Conservation (phyloP, 1,284 basidiomycete genomes). For the Puccinia coronata region DNA sequence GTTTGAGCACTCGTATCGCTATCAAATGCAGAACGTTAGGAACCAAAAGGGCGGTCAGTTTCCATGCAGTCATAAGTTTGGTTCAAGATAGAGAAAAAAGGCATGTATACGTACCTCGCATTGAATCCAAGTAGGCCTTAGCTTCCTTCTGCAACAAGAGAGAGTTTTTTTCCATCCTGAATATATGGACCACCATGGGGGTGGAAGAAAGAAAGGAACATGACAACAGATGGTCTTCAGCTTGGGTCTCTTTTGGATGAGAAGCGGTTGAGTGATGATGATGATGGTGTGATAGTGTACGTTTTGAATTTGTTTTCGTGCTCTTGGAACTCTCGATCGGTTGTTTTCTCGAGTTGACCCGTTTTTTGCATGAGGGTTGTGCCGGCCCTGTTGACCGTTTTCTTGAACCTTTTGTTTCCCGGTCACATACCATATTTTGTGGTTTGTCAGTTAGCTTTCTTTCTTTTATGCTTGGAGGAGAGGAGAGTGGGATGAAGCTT, state of each 20-base stretch:
- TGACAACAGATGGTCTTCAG: not conserved
- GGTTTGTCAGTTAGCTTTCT: not conserved
- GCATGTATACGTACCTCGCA: conserved; percentile 68
- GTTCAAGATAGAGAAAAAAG: conserved; percentile 20
- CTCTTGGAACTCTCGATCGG: conserved; percentile 89
- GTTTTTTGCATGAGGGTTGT: conserved; percentile 94
- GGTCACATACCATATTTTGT: too few species aligned
- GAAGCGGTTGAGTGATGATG: too few species aligned
- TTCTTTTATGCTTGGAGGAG: not conserved
- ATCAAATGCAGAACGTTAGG: too few species aligned
- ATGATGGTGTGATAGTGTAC: too few species aligned
- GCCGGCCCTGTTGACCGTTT: conserved; percentile 86
- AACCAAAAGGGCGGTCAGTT: too few species aligned
- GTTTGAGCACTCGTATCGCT: conserved; percentile 85
- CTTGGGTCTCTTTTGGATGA: too few species aligned
- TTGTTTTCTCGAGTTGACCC: conserved; percentile 91
- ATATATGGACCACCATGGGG: not conserved
- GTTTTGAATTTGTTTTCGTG: conserved; percentile 86
- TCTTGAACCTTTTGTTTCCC: too few species aligned
- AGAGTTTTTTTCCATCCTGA: conserved; percentile 89
- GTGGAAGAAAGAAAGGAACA: conserved; percentile 28
- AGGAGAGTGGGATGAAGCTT: not conserved
- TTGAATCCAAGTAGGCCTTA: conserved; percentile 91
- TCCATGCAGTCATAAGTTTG: too few species aligned
- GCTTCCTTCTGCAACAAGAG: conserved; percentile 89